Percentiles rank a stretch among this genome's conserved stretches.
Evolutionary conservation across 306 rosid genomes (phyloP).

Genomic region (Arachis stenosperma): DNA sequence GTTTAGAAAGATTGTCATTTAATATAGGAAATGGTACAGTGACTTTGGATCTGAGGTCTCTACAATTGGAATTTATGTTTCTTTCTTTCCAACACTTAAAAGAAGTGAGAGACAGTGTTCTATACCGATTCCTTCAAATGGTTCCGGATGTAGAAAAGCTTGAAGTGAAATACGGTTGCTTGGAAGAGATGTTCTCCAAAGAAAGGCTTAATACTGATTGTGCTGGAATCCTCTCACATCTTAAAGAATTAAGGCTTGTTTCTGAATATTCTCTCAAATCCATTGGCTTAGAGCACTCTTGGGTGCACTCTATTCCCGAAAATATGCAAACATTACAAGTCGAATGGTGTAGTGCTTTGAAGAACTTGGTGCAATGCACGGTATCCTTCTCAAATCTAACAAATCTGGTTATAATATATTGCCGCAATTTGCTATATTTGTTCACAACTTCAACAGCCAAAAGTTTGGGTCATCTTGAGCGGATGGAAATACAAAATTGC

Average conservation of each 20-base stretch:
- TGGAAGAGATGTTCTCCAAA: constrained; percentile 24
- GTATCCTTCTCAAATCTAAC: constrained; percentile 30
- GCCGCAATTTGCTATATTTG: neutral
- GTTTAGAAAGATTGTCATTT: neutral
- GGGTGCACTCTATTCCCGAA: constrained; percentile 13
- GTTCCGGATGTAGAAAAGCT: constrained; percentile 13
- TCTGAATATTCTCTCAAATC: neutral
- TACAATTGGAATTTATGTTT: neutral
- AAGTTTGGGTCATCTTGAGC: constrained; percentile 25
- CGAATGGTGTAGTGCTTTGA: neutral
- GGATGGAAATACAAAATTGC: constrained; percentile 9
- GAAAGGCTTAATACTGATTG: neutral
- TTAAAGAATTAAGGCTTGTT: neutral
- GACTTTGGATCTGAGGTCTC: constrained; percentile 2
- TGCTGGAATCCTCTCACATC: neutral
- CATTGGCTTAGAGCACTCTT: constrained; percentile 36
- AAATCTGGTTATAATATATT: neutral
- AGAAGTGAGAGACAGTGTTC: neutral
- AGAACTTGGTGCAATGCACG: neutral
- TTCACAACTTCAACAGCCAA: constrained; percentile 29
- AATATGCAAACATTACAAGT: constrained; percentile 19
- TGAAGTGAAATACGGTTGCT: neutral
- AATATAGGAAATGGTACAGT: neutral
- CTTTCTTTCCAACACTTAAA: neutral
- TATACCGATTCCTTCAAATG: constrained; percentile 15